phyloP scores from a whole-genome alignment of 192 early-diverging fungal species.

The Entomortierella beljakovae region DNA sequence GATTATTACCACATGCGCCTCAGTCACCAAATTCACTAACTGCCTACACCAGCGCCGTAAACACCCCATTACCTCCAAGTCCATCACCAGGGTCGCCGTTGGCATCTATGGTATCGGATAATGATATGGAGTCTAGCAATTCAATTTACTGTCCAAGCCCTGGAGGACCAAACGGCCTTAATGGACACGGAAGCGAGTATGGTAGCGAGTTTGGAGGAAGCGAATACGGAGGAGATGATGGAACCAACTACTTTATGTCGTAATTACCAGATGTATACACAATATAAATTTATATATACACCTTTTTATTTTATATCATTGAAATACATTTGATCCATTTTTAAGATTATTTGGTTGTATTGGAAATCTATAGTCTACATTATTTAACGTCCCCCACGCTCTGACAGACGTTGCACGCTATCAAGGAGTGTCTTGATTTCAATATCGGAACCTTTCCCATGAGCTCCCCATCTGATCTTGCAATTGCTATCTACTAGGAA shows the following conservation, averaged over 20 bases:
- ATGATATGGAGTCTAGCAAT: constrained; percentile 56
- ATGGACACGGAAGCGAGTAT: constrained; percentile 39
- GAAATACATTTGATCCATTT: too few species aligned
- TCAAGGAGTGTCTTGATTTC: constrained; percentile 54
- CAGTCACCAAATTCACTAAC: constrained; percentile 56
- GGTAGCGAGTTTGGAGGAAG: constrained; percentile 52
- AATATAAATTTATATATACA: too few species aligned
- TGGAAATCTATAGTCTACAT: too few species aligned
- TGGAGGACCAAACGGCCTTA: constrained; percentile 35
- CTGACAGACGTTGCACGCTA: constrained; percentile 35
- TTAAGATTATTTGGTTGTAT: too few species aligned
- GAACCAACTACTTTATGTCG: too few species aligned
- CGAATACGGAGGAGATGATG: constrained; percentile 48
- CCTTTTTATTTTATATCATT: too few species aligned
- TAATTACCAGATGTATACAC: too few species aligned
- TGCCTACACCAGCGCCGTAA: constrained; percentile 63
- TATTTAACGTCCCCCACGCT: constrained; percentile 17
- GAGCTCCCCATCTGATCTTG: constrained; percentile 68
- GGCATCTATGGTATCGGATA: constrained; percentile 54
- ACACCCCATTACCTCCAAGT: constrained; percentile 66
- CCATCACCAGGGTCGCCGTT: constrained; percentile 60
- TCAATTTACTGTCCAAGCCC: constrained; percentile 58
- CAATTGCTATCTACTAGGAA: constrained; percentile 67
- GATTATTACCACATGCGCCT: constrained; percentile 44
- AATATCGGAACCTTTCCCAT: constrained; percentile 56